Conservation (phyloP, 257 asterid genomes). For the Solanum dulcamara region DNA sequence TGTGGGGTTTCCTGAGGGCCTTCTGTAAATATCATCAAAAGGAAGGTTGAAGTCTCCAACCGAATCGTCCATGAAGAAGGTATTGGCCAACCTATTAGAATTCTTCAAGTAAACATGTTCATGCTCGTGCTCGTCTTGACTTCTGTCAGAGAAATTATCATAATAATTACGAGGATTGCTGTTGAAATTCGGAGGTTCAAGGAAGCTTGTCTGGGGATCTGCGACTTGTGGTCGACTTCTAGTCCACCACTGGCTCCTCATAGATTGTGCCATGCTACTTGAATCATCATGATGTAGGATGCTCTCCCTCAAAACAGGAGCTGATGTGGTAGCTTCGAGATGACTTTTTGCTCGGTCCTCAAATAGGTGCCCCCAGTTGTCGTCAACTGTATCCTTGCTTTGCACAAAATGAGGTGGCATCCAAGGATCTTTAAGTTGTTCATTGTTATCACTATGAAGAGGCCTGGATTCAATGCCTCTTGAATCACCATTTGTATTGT, state of each 20-base stretch:
- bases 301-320: conserved; percentile 64
- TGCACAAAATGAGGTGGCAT: conserved; percentile 18
- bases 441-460: conserved; percentile 13
- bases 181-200: conserved; percentile 67
- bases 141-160: conserved; percentile 34
- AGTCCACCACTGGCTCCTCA: conserved; percentile 68
- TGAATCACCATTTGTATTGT: conserved; percentile 16
- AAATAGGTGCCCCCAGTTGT: conserved; percentile 40
- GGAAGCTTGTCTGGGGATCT: conserved; percentile 51
- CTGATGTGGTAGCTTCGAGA: conserved; percentile 65
- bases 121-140: conserved; percentile 29
- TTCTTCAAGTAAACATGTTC: conserved; percentile 29
- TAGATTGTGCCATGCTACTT: conserved; percentile 7
- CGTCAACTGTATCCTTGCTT: conserved; percentile 14
- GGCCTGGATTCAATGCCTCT: conserved; percentile 16
- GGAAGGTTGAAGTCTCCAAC: conserved; percentile 59
- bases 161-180: conserved; percentile 7
- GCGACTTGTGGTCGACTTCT: conserved; percentile 22
- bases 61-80: conserved; percentile 58
- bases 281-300: conserved; percentile 39
- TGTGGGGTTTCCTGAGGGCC: conserved; percentile 15
- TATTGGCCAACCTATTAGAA: conserved; percentile 38
- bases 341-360: conserved; percentile 34
- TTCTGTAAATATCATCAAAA: conserved; percentile 57
- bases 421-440: conserved; percentile 29